Conservation (phyloP, 306 rosid species). For the Chamaecrista fasciculata region DNA sequence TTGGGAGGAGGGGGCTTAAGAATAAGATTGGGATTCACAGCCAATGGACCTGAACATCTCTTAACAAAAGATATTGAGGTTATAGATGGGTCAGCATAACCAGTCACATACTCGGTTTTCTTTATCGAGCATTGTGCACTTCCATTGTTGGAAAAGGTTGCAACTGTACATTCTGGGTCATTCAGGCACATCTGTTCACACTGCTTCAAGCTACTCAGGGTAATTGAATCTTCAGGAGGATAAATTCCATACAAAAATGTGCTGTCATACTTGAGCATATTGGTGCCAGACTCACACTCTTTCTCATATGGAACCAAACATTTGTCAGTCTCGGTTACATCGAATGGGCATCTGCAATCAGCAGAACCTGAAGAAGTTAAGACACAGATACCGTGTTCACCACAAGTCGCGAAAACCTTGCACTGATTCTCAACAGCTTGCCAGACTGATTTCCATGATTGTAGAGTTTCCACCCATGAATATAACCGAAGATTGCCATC, state of each 20-base stretch:
- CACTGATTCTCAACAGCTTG: constrained; percentile 88
- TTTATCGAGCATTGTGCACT: constrained; percentile 55
- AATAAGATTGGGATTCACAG: constrained; percentile 52
- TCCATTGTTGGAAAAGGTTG: constrained; percentile 72
- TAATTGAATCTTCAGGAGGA: constrained; percentile 49
- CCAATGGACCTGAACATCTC: constrained; percentile 68
- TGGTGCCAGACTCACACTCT: constrained; percentile 45
- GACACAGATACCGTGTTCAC: constrained; percentile 60
- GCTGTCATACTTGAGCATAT: constrained; percentile 40
- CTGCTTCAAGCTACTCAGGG: constrained; percentile 45
- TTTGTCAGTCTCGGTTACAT: constrained; percentile 32
- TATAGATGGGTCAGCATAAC: constrained; percentile 63
- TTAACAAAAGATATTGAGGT: constrained; percentile 66
- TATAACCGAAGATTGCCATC: constrained; percentile 82
- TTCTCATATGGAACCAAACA: constrained; percentile 49
- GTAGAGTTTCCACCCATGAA: constrained; percentile 61
- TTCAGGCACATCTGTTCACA: constrained; percentile 59
- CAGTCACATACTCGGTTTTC: constrained; percentile 61
- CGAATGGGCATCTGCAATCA: constrained; percentile 62
- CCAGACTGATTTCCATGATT: constrained; percentile 76
- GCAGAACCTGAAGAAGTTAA: constrained; percentile 49
- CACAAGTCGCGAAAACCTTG: constrained; percentile 76
- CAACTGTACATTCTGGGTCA: constrained; percentile 55
- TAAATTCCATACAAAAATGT: constrained; percentile 62
- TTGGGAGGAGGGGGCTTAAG: constrained; percentile 28